A percentile compares a stretch with the other conserved stretches of the same genome.
Evolutionary conservation across 1,284 basidiomycete species (phyloP).

Genomic region (Ceratorhiza oryzae-sativae): DNA sequence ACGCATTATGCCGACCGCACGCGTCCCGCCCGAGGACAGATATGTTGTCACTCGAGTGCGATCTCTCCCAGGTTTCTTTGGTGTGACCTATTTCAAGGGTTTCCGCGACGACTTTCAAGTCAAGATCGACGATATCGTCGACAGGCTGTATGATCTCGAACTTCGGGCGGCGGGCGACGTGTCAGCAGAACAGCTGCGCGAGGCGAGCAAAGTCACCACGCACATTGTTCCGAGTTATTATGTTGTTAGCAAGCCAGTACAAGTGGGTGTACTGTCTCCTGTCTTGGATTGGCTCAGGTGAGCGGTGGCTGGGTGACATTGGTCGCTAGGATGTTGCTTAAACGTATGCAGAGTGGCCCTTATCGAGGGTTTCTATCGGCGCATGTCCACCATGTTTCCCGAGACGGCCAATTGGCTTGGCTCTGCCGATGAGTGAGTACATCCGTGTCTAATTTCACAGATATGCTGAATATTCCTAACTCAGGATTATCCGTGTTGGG

Average conservation of each 20-base stretch:
- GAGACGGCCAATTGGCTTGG: constrained; percentile 64
- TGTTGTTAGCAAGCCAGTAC: constrained; percentile 56
- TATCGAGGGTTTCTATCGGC: constrained; percentile 17
- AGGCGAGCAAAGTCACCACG: constrained; percentile 57
- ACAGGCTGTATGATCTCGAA: constrained; percentile 61
- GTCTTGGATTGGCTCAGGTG: constrained; percentile 57
- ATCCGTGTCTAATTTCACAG: not conserved
- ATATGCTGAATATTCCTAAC: not conserved
- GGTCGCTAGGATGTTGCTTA: constrained; percentile 6
- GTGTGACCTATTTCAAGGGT: constrained; percentile 65
- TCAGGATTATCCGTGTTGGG: constrained; percentile 48
- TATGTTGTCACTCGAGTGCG: constrained; percentile 64
- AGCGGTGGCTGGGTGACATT: constrained; percentile 54
- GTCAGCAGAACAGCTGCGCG: constrained; percentile 54
- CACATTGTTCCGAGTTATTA: constrained; percentile 70
- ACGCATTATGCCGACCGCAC: constrained; percentile 58
- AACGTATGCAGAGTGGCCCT: constrained; percentile 18
- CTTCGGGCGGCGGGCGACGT: constrained; percentile 48
- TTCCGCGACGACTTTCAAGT: constrained; percentile 67
- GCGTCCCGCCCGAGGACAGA: constrained; percentile 57
- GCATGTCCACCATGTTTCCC: constrained; percentile 59
- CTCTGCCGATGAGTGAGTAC: constrained; percentile 59
- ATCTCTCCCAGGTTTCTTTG: constrained; percentile 65
- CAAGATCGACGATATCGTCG: constrained; percentile 57
- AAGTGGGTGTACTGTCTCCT: constrained; percentile 49